Conservation (phyloP, 768 basidiomycete species). For the Leccinum uliginosum region DNA sequence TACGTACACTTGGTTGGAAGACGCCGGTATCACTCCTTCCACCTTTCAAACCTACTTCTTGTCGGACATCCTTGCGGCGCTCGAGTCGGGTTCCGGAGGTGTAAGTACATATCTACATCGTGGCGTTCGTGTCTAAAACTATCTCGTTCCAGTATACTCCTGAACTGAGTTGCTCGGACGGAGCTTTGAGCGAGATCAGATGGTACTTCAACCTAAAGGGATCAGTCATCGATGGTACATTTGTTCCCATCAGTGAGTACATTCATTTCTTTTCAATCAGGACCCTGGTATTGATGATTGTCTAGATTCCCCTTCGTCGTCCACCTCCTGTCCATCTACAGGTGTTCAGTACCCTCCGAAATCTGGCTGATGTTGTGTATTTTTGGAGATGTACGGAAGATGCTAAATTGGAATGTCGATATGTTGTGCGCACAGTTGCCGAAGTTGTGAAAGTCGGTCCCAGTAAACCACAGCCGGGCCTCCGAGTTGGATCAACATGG, state of each 20-base stretch:
- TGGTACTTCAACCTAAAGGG: conserved; percentile 67
- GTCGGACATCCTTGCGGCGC: conserved; percentile 46
- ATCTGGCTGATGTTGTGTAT: not conserved
- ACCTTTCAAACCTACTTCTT: conserved; percentile 53
- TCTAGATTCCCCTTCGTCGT: conserved; percentile 46
- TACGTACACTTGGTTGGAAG: conserved; percentile 66
- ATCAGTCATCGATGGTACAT: conserved; percentile 62
- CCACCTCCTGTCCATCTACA: conserved; percentile 45
- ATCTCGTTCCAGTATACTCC: conserved; percentile 41
- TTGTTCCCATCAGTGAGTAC: conserved; percentile 54
- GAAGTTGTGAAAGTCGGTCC: not conserved
- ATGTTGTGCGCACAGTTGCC: not conserved
- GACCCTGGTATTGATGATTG: conserved; percentile 1
- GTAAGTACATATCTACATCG: conserved; percentile 9
- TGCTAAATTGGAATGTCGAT: not conserved
- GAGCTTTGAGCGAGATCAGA: conserved; percentile 41
- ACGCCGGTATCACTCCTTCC: conserved; percentile 74
- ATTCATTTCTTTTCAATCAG: not conserved
- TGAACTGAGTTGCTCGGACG: conserved; percentile 39
- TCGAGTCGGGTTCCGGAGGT: conserved; percentile 53
- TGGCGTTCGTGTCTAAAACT: not conserved
- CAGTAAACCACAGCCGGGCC: not conserved
- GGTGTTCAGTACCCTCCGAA: conserved; percentile 54
- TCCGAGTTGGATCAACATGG: conserved; percentile 19
- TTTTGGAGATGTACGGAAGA: not conserved